Conservation (phyloP, 2,329 filamentous ascomycete species). For the Arachnomyces sp. region DNA sequence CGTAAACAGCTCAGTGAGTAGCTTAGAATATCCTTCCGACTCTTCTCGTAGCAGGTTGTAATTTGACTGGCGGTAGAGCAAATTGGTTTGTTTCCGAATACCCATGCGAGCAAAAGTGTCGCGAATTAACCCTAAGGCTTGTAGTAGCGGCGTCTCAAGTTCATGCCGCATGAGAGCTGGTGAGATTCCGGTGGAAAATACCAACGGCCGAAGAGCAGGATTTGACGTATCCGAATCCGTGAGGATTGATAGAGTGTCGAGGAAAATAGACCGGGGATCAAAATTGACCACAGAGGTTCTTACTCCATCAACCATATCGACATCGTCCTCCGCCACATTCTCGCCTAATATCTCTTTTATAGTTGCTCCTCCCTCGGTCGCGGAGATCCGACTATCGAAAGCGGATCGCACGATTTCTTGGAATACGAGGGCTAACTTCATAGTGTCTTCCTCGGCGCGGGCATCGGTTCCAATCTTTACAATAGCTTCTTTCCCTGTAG, state of each 20-base stretch:
- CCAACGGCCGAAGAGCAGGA: constrained; percentile 56
- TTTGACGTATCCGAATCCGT: constrained; percentile 61
- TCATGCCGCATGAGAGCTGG: constrained; percentile 67
- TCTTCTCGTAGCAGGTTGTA: constrained; percentile 95
- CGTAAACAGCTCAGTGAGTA: constrained; percentile 91
- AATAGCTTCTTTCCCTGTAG: constrained; percentile 59
- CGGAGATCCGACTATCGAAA: constrained; percentile 59
- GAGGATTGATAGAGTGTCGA: constrained; percentile 75
- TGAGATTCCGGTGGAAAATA: constrained; percentile 65
- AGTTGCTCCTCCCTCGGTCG: constrained; percentile 61
- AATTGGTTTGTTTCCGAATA: constrained; percentile 84
- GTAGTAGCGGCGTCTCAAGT: constrained; percentile 70
- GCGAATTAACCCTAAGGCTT: constrained; percentile 70
- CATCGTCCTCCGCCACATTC: constrained; percentile 42
- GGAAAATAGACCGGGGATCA: constrained; percentile 63
- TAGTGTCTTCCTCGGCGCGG: constrained; percentile 58
- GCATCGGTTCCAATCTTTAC: constrained; percentile 59
- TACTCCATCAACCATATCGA: constrained; percentile 40
- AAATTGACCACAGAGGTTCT: constrained; percentile 36
- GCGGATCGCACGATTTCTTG: constrained; percentile 78
- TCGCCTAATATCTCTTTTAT: constrained; percentile 67
- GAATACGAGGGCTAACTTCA: constrained; percentile 64
- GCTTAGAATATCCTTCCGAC: constrained; percentile 91
- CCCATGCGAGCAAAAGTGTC: constrained; percentile 77
- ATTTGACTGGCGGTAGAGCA: constrained; percentile 90